Base-by-base conservation (phyloP, 345 rosid species). In the Brassica cretica region DNA sequence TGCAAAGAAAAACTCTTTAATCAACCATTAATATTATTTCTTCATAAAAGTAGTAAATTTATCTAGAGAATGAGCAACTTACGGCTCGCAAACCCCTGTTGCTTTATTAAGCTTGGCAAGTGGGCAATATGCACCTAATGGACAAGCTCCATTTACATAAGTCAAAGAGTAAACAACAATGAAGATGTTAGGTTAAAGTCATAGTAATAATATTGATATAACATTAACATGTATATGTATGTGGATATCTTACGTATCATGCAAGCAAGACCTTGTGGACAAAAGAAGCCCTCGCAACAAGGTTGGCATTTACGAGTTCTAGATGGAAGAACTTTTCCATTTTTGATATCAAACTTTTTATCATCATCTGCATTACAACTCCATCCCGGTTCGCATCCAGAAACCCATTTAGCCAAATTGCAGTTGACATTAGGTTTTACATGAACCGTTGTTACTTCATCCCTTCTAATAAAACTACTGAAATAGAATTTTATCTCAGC, bases 311-410 rank as follows among this genome's bases (percentile, higher is more conserved):
- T 83, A 18, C 35, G 76, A 53, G 84, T 88, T 84, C 97, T 86
- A 15, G 73, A 73, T 64, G 98, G 95, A 64, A 93, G 80, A 56
- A 62, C 63, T 61, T 81, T 85, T 0, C 51, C 69, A 82, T 85
- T 82, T 70, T 78, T 85, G 6, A 91, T 75, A 46, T 88, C 93
- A 65, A 83, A 74, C 2, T 39, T 78, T 71, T 82, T 69, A 19
- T 73, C 74, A 56, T 68, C 66, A n/a, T 79, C 81, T 6, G 88
- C 80, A 51, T 73, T 71, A 68, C 98, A 93, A 76, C 89, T 90
- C 98, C 98, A 93, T 66, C 98, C 97, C 8, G 97, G 98, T 71
- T 93, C 98, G 68, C 98, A 91, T 61, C 98, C 97, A 1, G 87
- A n/a, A 35, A 74, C 82, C 98, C 98, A 93, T 62, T 86, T 83